Conservation (phyloP, 495 filamentous ascomycete genomes). For the Venustampulla echinocandica region DNA sequence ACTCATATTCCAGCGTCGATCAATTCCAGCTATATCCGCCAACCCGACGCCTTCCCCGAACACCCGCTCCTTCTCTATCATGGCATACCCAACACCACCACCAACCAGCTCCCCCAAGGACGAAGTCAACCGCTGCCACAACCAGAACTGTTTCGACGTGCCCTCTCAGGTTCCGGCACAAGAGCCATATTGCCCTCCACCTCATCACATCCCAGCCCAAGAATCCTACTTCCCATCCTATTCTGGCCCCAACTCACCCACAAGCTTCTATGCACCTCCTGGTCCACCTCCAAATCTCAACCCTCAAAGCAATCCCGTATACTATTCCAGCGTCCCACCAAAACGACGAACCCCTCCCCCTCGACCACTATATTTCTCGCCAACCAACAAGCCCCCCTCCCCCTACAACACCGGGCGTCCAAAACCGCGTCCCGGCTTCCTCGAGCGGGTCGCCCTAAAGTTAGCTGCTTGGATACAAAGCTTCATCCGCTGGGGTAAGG, state of each 20-base stretch:
- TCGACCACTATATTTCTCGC: conserved; percentile 16
- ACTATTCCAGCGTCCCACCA: neutral
- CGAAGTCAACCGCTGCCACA: neutral
- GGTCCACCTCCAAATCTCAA: neutral
- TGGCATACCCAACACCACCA: conserved; percentile 16
- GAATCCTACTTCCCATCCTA: conserved; percentile 12
- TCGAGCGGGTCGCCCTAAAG: conserved; percentile 10
- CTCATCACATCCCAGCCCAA: conserved; percentile 1
- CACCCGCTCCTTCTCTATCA: no score
- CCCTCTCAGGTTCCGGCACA: neutral
- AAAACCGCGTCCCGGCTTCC: conserved; percentile 10
- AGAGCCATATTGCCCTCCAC: conserved; percentile 1
- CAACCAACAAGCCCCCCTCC: conserved; percentile 11
- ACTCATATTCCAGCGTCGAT: no score
- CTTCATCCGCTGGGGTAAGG: conserved; percentile 8
- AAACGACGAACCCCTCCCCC: conserved; percentile 3
- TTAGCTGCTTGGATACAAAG: conserved; percentile 4
- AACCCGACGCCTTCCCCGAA: no score
- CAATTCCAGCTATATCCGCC: no score
- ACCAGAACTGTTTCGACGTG: neutral
- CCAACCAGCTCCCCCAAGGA: conserved; percentile 17
- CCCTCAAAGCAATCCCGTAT: neutral
- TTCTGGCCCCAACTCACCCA: conserved; percentile 6
- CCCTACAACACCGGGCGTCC: conserved; percentile 14
- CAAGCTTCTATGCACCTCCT: conserved; percentile 2